Evolutionary conservation across 1,284 basidiomycete genomes (phyloP), one percentile per base, ranked within the genome.

Genomic region (Cryptococcus deneoformans): DNA sequence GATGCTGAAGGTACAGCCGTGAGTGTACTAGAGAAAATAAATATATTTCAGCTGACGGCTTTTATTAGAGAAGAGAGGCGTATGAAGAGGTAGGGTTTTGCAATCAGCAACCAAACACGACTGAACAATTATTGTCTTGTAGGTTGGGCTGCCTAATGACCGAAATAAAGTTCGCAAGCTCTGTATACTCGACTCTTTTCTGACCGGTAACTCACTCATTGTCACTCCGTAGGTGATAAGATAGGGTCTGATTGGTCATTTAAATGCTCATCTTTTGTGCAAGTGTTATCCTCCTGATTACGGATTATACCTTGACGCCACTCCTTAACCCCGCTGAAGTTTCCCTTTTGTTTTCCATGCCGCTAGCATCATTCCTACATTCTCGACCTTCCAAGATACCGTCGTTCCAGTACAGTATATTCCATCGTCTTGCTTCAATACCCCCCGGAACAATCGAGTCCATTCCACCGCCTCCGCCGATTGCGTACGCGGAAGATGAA

Each of bases 81-180:
- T 87, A 82, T 58, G 87, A 88, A 69, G 86, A 88, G 80, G 86
- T 86, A 54, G 11, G 66, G 14, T 20, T 53, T 43, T 48, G 50
- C n/a, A 16, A 16, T 35, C 34, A 29, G 45, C 16, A 16, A 39
- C 24, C n/a, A 39, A 35, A 53, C 40, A 10, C 12, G 29, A 10
- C 35, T 12, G 24, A 52, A 40, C 12, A 36, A 4, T 34, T n/a
- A 29, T 29, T 29, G 43, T 38, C 46, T 20, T 34, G 38, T 44
- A 92, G 90, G 87, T 92, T 52, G 90, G 90, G n/a, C 78, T 92
- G 5, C 86, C 89, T 0, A 77, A 79, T 42, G 88, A 92, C 71
- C 79, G 79, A 64, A 79, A 79, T 35, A 86, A 85, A 63, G 84
- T 88, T 0, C 87, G 88, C 0, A 71, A 89, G 8, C 78, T 92